Percentiles rank a stretch among this genome's conserved stretches.
These are phyloP conservation scores for Urochloa ruziziensis DNA, from an alignment of 176 grass and related monocot species.

Conservation along the genomic window DNA sequence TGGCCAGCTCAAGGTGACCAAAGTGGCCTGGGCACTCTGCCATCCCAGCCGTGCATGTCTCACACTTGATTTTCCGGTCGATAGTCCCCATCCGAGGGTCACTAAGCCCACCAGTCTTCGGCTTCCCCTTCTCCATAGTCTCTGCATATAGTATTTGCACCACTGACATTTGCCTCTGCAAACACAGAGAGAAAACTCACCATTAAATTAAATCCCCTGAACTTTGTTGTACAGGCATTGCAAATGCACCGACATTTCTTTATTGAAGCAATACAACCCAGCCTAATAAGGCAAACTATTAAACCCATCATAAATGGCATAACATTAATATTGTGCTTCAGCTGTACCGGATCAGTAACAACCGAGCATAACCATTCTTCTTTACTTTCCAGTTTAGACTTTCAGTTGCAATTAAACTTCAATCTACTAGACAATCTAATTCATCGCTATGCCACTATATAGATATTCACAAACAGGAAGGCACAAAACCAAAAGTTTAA, in stretches of 20 bases:
- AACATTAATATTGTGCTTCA: background rate
- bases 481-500: background rate
- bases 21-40: conserved; percentile 95
- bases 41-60: conserved; percentile 96
- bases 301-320: background rate
- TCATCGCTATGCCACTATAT: background rate
- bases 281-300: background rate
- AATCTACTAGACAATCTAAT: background rate
- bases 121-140: conserved; percentile 94
- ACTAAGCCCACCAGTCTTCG: conserved; percentile 73
- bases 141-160: conserved; percentile 72
- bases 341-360: background rate
- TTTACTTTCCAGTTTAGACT: background rate
- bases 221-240: background rate
- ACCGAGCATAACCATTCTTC: background rate
- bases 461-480: background rate
- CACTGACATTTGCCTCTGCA: conserved; percentile 96
- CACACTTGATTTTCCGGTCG: conserved; percentile 83
- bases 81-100: conserved; percentile 83
- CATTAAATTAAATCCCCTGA: background rate
- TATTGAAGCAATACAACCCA: background rate
- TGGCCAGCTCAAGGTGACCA: conserved; percentile 91
- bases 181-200: background rate
- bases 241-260: background rate
- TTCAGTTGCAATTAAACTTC: background rate